Base-by-base conservation (phyloP, 2,329 filamentous ascomycete genomes). In the Hypoxylon rubiginosum region DNA sequence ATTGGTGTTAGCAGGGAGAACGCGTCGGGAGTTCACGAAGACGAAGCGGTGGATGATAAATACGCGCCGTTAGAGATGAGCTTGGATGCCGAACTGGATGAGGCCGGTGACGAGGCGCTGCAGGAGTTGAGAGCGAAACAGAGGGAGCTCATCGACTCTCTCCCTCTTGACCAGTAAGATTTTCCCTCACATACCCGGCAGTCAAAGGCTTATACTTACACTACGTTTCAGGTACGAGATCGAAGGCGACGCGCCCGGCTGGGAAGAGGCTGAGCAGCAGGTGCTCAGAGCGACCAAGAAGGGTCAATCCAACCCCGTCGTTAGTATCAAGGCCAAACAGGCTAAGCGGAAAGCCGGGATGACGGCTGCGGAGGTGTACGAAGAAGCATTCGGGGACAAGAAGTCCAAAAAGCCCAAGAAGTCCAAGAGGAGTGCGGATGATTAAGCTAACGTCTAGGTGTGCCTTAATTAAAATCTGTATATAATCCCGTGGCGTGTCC, bases 131-230 rank as follows among this genome's bases (percentile, higher is more conserved):
- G 88, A 71, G 90, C 92, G 79, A 92, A 95, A 80, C 93, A 97
- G 79, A 89, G 91, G 73, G 92, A 93, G 71, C 83, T 98, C 70
- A 97, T 98, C 74, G 92, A 97, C 82, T 91, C 94, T 68, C 82
- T 98, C 67, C 94, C 95, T 48, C 84, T 98, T 56, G 93, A 97
- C 74, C 90, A 92, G 88, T 95, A 85, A 86, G 90, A 81, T 43
- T 43, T n/a, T 56, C 21, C 28, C 32, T 34, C 26, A 34, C 49
- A 49, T 41, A 5, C 30, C 13, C 32, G 6, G 48, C 19, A 54
- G 39, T n/a, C n/a, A n/a, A 51, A 43, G 28, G 48, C 26, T 28
- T 48, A 46, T 49, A 17, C 57, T 68, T 15, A 63, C 59, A 58
- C 51, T 61, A 1, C 34, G n/a, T 32, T 62, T 39, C 7, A 90